Evolutionary conservation across 2,329 filamentous ascomycete genomes (phyloP), one percentile per base, ranked within the genome.

Genomic region (Fusarium sp.): DNA sequence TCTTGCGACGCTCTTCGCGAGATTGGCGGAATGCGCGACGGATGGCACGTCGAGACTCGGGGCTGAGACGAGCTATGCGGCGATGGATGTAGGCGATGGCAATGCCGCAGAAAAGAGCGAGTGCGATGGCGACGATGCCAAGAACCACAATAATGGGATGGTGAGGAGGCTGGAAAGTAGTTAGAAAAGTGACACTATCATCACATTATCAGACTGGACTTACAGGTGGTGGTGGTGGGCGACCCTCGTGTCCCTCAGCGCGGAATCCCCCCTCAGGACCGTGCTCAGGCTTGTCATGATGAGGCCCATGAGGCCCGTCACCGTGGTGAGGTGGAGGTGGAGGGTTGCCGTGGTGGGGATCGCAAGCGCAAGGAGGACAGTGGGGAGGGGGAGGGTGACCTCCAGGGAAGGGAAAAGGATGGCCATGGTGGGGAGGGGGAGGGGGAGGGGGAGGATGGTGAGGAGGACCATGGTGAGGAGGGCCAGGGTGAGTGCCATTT

Each of bases 71-170:
- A 36, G 56, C 53, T 45, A 65, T 57, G 47, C 66, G 72, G 59
- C 69, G 67, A 65, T 72, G 72, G 26, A 74, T 61, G 54, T 71
- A 70, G 68, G 53, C 58, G 38, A 77, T 59, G 49, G 63, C 65
- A 49, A 74, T 57, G 46, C 75, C 55, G 23, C 67, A 69, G 59
- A 79, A 69, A 54, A 77, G 54, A 15, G 66, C 53, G 23, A 78
- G 64, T 41, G 65, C 69, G 16, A 75, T 57, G 31, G 65, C 60
- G 12, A 69, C 65, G 23, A 78, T 56, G 38, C 71, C 74, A 15
- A 77, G 56, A 42, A 68, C 44, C 28, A 75, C 63, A 46, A 77
- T 54, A 20, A 75, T 41, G 51, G 59, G 64, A 30, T 58, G 46
- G 15, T 51, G 64, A 57, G 54, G 60, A 68, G 54, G 51, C 51